Percentiles rank a stretch among this genome's conserved stretches.
Conservation (phyloP, 257 asterid genomes). For the Plectranthus barbatus region DNA sequence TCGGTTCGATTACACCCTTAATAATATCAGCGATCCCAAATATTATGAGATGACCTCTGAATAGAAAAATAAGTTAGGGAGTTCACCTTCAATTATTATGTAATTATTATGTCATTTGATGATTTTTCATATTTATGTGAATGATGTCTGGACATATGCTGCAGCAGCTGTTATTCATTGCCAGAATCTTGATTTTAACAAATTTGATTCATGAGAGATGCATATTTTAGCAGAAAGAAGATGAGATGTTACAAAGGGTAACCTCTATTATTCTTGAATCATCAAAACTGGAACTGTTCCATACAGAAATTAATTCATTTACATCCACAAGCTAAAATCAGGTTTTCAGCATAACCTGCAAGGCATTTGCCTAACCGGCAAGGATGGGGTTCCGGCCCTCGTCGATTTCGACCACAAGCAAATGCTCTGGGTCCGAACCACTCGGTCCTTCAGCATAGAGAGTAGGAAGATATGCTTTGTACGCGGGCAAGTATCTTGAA, state of each 20-base stretch:
- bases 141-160: conserved; percentile 25
- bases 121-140: too few species aligned
- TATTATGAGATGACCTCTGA: too few species aligned
- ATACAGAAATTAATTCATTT: conserved; percentile 9
- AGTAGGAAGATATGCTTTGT: conserved; percentile 92
- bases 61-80: too few species aligned
- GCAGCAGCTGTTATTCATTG: conserved; percentile 18
- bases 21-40: too few species aligned
- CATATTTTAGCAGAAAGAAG: background rate
- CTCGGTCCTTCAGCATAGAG: conserved; percentile 92
- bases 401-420: conserved; percentile 64
- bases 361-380: conserved; percentile 33
- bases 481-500: conserved; percentile 87
- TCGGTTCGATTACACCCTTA: too few species aligned
- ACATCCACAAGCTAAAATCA: conserved; percentile 5
- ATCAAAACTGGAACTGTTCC: background rate
- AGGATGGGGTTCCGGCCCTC: conserved; percentile 94
- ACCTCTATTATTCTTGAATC: background rate
- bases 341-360: background rate
- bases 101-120: too few species aligned
- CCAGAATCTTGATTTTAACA: conserved; percentile 1
- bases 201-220: too few species aligned
- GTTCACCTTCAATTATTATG: too few species aligned
- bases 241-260: background rate
- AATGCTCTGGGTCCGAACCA: conserved; percentile 69